Base-by-base conservation (phyloP, 1,139 yeast genomes). In the Taphrina deformans region DNA sequence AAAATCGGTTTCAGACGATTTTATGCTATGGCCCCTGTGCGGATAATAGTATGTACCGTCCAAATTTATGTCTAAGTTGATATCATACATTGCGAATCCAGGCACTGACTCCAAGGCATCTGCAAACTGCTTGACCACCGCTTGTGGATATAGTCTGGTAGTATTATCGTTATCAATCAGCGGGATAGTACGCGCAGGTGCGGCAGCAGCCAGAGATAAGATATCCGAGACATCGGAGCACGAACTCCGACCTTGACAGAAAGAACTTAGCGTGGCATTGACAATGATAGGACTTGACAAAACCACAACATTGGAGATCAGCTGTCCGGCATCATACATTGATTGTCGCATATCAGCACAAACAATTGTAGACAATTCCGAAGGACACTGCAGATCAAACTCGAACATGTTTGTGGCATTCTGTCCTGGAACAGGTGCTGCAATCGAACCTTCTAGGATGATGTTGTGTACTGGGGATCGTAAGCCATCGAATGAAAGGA, bases 131-230 rank as follows among this genome's bases (percentile, higher is more conserved):
- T 59, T 59, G 38, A 64, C 65, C 10, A 64, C 65, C 6, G 63
- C 56, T 48, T 64, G 66, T 14, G 66, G 66, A 29, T 64, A 64
- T n/a, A 46, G 44, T 3, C 66, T 66, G 40, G 50, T 50, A 23
- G 51, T 21, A 31, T 51, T 51, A 27, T 64, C 66, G 10, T 44
- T 58, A 35, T 59, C 64, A 9, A 52, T 21, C 16, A 64, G 29
- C 2, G 66, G 66, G 10, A 64, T 48, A 6, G 50, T 52, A 2
- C 66, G 59, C 12, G 66, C 64, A 16, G 66, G 66, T 10, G 62
- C 51, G 5, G 66, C 66, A n/a, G 58, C 64, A 27, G 58, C 64
- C 23, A 60, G 41, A 12, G 64, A 60, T 6, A 41, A 29, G 31
- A 60, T 60, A 18, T 38, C 53, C 16, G 48, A 38, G 18, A 45